Conservation (phyloP, 768 basidiomycete species). For the Naganishia kalamii region DNA sequence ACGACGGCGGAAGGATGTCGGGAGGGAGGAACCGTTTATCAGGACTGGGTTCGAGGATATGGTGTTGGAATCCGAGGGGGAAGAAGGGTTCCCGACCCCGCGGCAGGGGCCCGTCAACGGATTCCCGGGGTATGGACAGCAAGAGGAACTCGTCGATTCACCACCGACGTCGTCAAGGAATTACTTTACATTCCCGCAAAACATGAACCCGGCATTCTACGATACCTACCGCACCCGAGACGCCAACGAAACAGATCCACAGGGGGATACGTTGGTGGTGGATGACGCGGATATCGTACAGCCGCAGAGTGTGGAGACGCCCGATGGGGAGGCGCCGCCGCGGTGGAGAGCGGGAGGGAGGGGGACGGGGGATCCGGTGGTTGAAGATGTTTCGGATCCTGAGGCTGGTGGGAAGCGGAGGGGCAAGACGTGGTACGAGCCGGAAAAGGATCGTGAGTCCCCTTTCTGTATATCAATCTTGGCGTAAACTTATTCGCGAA, state of each 20-base stretch:
- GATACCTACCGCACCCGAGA: neutral
- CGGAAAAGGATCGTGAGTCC: constrained; percentile 22
- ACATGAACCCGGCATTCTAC: neutral
- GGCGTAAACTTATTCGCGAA: neutral
- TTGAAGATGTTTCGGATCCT: neutral
- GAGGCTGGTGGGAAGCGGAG: neutral
- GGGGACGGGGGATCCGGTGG: neutral
- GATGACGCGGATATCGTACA: neutral
- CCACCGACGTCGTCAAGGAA: neutral
- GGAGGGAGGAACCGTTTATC: neutral
- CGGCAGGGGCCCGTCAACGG: no score
- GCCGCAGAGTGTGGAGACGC: neutral
- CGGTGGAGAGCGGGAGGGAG: neutral
- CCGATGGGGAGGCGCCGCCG: neutral
- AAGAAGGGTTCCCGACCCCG: neutral
- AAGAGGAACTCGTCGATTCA: neutral
- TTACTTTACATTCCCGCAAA: neutral
- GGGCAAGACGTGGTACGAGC: constrained; percentile 19
- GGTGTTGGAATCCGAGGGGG: neutral
- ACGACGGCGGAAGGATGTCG: constrained; percentile 10
- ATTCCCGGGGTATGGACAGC: neutral
- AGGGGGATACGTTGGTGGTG: neutral
- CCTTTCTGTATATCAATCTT: neutral
- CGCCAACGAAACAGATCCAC: neutral
- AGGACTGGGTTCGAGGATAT: constrained; percentile 4